Percentiles rank a stretch among this genome's conserved stretches.
Evolutionary conservation across 106 monocot species (phyloP).

Genomic region (Dendrobium officinale): DNA sequence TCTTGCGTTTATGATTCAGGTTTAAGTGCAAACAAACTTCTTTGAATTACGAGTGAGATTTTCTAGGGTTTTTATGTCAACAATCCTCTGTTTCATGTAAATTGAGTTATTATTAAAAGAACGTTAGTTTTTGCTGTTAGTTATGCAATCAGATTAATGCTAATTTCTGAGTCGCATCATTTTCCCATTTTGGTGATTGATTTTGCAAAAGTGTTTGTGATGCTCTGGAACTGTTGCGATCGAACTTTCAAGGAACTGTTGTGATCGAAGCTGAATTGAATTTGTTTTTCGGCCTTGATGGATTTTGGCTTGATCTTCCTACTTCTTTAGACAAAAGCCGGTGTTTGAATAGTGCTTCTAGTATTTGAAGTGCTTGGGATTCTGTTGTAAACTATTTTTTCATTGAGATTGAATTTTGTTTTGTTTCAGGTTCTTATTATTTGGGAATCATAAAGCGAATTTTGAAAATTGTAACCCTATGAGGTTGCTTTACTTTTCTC

Average conservation of each 20-base stretch:
- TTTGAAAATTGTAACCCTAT: background rate
- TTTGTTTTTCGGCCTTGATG: background rate
- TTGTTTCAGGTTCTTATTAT: slow-evolving; percentile 1
- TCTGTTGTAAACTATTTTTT: background rate
- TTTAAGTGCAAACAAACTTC: background rate
- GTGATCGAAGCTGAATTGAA: no score
- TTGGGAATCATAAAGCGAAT: background rate
- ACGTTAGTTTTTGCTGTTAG: no score
- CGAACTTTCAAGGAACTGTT: no score
- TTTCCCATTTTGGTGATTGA: background rate
- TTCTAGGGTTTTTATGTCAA: background rate
- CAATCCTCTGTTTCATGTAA: background rate
- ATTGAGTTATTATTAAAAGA: background rate
- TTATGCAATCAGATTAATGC: no score
- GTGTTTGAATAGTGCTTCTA: background rate
- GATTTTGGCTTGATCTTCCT: background rate
- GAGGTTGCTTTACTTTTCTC: slow-evolving; percentile 39
- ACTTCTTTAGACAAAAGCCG: background rate
- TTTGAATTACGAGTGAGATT: background rate
- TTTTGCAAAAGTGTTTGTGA: background rate
- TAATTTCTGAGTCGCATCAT: no score
- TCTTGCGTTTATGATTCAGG: background rate
- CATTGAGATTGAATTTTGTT: background rate
- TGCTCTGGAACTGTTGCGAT: no score
- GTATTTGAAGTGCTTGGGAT: background rate